Conservation (phyloP, 768 basidiomycete species). For the Dictyophora rubrovolvata region DNA sequence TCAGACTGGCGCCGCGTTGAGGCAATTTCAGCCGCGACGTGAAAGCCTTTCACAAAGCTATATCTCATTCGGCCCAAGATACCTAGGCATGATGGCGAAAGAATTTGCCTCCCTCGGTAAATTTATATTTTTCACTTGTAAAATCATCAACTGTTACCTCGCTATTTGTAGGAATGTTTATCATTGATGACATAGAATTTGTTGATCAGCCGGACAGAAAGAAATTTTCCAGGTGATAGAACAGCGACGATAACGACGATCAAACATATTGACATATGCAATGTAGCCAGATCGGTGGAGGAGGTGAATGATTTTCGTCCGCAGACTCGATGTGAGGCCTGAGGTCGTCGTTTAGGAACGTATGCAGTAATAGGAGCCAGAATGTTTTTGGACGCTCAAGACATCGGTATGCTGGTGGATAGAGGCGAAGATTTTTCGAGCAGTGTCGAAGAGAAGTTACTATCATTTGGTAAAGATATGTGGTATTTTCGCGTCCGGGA, state of each 20-base stretch:
- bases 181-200: conserved; percentile 73
- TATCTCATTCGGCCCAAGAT: not conserved
- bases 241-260: not conserved
- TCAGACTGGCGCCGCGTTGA: too few species aligned
- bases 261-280: not conserved
- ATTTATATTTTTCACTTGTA: not conserved
- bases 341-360: conserved; percentile 15
- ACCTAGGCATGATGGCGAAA: not conserved
- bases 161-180: conserved; percentile 74
- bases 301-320: conserved; percentile 38
- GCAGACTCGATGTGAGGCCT: not conserved
- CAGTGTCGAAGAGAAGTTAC: conserved; percentile 42
- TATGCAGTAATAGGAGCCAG: conserved; percentile 74
- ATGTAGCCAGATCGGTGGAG: conserved; percentile 66
- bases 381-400: conserved; percentile 46
- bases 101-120: conserved; percentile 5
- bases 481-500: conserved; percentile 65
- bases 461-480: conserved; percentile 59
- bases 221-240: conserved; percentile 24
- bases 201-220: conserved; percentile 46
- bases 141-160: not conserved
- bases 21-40: too few species aligned
- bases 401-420: conserved; percentile 79
- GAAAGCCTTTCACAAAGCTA: too few species aligned
- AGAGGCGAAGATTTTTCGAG: conserved; percentile 66